These are phyloP conservation scores for Aspergillus persii DNA, from an alignment of 2,329 filamentous ascomycete species.

Conservation along the genomic window DNA sequence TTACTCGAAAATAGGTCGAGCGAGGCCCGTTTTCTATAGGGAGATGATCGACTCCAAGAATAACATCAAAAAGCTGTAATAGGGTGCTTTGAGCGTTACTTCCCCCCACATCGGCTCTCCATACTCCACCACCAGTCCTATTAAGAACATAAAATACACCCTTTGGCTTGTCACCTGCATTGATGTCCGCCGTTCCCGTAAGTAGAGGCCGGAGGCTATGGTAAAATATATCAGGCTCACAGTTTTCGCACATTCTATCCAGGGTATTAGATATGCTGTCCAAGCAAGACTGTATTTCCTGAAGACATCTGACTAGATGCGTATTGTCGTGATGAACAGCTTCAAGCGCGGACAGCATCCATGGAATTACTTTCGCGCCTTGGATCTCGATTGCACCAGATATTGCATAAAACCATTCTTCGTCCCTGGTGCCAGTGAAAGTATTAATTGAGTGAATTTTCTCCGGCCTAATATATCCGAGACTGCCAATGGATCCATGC, in stretches of 20 bases:
- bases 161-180: slow-evolving; percentile 43
- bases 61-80: slow-evolving; percentile 49
- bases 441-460: slow-evolving; percentile 21
- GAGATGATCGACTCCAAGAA: slow-evolving; percentile 45
- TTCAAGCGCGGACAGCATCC: slow-evolving; percentile 43
- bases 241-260: slow-evolving; percentile 48
- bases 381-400: slow-evolving; percentile 49
- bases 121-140: slow-evolving; percentile 13
- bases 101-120: slow-evolving; percentile 47
- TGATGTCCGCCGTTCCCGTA: slow-evolving; percentile 50
- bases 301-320: slow-evolving; percentile 34
- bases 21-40: neutral
- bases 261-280: slow-evolving; percentile 38
- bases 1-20: slow-evolving; percentile 17
- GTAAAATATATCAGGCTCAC: slow-evolving; percentile 46
- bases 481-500: neutral
- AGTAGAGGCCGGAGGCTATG: slow-evolving; percentile 47
- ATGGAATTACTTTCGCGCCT: slow-evolving; percentile 42
- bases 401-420: slow-evolving; percentile 45
- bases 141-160: slow-evolving; percentile 43
- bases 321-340: slow-evolving; percentile 31
- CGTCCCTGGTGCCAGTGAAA: slow-evolving; percentile 26
- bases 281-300: slow-evolving; percentile 36
- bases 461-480: slow-evolving; percentile 15
- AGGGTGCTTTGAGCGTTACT: slow-evolving; percentile 52